Base-by-base conservation (phyloP, 768 basidiomycete genomes). In the Pisolithus orientalis region DNA sequence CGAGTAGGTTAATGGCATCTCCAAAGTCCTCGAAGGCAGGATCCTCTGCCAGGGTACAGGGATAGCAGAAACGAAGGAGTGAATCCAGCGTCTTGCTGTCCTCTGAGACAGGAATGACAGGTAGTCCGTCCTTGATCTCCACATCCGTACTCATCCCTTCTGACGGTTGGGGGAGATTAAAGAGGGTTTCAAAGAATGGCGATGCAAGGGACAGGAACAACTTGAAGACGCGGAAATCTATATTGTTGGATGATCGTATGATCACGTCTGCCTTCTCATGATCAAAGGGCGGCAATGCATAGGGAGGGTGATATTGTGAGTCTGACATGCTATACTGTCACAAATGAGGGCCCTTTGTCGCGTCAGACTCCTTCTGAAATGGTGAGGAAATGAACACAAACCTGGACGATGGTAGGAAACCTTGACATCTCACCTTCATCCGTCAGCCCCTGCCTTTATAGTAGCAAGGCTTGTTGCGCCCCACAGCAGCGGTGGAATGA, bases 131-230 rank as follows among this genome's bases (percentile, higher is more conserved):
- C 32, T 48, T 58, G 7, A 27, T 27, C n/a, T 58, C 62, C 44
- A 53, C 56, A 7, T 47, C 52, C 6, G 37, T 44, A n/a, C 17
- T 34, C 24, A 14, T 28, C 6, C 8, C 45, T 43, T 52, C 21
- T 13, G 43, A 13, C 17, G 66, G 52, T 37, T 70, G 65, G 4
- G 66, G 65, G 8, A 67, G 48, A 14, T 54, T 37, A 45, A 72
- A 67, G 50, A 74, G 60, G 25, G 57, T 52, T 28, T 62, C 55
- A 53, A 72, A 75, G 54, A 67, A 61, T 0, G 66, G 59, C 16
- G 72, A 73, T 0, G 70, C 59, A 16, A 69, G 59, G 13, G 62
- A 60, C 24, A 72, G 67, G 34, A 72, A 62, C 7, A 59, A 52
- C 17, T 61, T 70, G 55, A 70, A 68, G 14, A 68, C 47, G 10